Evolutionary conservation across 371 early-diverging fungal genomes (phyloP), one percentile per base, ranked within the genome.

Genomic region (Apophysomyces trapeziformis): DNA sequence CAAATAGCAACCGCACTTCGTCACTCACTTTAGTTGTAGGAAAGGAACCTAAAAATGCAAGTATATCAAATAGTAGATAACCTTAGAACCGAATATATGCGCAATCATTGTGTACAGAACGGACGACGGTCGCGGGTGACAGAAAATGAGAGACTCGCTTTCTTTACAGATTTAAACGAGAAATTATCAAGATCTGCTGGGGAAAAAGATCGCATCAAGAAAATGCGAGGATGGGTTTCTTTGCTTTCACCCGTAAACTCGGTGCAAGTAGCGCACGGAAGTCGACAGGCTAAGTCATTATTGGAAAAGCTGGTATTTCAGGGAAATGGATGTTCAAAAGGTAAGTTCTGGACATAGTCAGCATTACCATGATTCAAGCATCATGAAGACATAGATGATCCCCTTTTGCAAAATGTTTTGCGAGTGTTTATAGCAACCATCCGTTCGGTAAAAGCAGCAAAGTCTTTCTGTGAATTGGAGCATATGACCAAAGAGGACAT

Each of bases 181-280:
- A 36, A 43, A 21, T n/a, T 63, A 5, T 32, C 16, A 35, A 63
- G 57, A 41, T 39, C 54, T 16, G 38, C 64, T 11, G 26, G 38
- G 7, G 36, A 21, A 13, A 38, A 63, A 35, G 64, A 63, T 5
- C 46, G 7, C 1, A 38, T 63, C 4, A n/a, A 56, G 1, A 63
- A 63, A 39, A 39, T 63, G 41, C 13, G 56, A 38, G 64, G 56
- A 18, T 63, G 64, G 64, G 26, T 7, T n/a, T 62, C 62, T 12
- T 14, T 62, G 2, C 16, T 62, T 12, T 35, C 9, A 21, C 35
- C 54, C 9, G 16, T 9, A 21, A 21, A 50, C 21, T 5, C 21
- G 5, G 54, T 50, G 5, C 35, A 50, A n/a, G 54, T 50, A 50
- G 7, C 16, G 0, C n/a, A 16, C 21, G 54, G 54, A 7, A 50